Conservation (phyloP, 495 filamentous ascomycete genomes). For the Neurospora terricola region DNA sequence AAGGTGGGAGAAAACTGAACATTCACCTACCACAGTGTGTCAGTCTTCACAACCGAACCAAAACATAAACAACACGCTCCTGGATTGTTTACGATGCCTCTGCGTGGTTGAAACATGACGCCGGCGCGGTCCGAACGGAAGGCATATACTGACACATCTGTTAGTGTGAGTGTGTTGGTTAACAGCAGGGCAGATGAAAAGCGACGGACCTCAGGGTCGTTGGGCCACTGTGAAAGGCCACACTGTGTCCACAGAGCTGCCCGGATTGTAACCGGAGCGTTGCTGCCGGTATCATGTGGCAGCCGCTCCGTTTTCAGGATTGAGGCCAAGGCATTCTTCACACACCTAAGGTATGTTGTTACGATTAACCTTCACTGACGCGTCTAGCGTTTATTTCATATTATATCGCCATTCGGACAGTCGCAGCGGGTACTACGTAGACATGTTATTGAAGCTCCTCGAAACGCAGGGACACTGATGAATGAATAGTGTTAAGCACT, state of each 20-base stretch:
- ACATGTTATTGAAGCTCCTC: background rate
- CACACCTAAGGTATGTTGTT: background rate
- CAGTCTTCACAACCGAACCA: constrained; percentile 4
- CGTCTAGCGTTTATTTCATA: background rate
- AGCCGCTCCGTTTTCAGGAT: background rate
- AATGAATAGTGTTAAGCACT: background rate
- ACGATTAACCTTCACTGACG: background rate
- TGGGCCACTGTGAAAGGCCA: background rate
- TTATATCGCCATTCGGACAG: background rate
- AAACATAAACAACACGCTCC: background rate
- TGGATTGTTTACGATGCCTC: background rate
- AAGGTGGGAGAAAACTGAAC: background rate
- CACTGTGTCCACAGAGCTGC: background rate
- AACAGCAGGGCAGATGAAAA: background rate
- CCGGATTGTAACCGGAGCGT: background rate
- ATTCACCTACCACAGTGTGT: background rate
- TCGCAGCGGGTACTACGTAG: background rate
- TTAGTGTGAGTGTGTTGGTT: background rate
- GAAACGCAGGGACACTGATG: background rate
- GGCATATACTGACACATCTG: constrained; percentile 2
- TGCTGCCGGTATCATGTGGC: background rate
- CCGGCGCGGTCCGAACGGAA: constrained; percentile 11
- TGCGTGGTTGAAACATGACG: background rate
- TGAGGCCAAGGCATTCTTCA: background rate
- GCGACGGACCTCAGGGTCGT: background rate